Base-by-base conservation (phyloP, 148 eudicot genomes). In the Nepenthes mirabilis region DNA sequence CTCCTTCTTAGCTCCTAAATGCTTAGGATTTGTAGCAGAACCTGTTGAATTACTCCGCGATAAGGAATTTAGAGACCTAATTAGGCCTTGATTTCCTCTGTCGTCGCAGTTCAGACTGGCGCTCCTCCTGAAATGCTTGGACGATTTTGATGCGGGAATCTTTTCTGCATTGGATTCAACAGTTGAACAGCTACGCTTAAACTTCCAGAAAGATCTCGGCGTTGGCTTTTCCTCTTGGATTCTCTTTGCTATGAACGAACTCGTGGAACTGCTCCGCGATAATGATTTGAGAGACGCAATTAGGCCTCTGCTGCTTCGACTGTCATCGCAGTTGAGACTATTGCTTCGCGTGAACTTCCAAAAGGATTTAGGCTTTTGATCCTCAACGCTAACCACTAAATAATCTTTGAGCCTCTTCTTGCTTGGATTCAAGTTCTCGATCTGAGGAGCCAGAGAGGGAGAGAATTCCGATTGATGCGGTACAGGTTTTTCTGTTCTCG, bases 31-130 rank as follows among this genome's bases (percentile, higher is more conserved):
- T 1, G 80, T 78, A 47, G 81, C 80, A 1, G 91, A 87, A 33
- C 97, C 95, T 6, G 95, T 87, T 36, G 97, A 90, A 48, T 84
- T 79, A 72, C 97, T 90, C 37, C 97, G 65, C 9, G 75, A 68
- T 35, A 80, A 40, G 47, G 66, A 72, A 37, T 75, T 71, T 37
- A 75, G 47, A 1, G 88, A 77, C 32, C 81, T 65, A 14, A 69
- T 68, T 9, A 75, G 33, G 33, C 75, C 71, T 61, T 71, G 77
- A 4, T 64, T 62, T n/a, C 68, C 43, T 34, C 51, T 48, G 7
- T 71, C 73, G 3, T 68, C 78, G 14, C 65, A 65, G 14, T 82
- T 78, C 11, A 80, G 59, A 40, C 87, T 85, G 33, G 64, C 75
- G 66, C 82, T 84, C 33, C 86, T 64, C 43, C 76, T 52, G 61